Conservation (phyloP, 2,329 filamentous ascomycete species). For the Xylaria sp. region DNA sequence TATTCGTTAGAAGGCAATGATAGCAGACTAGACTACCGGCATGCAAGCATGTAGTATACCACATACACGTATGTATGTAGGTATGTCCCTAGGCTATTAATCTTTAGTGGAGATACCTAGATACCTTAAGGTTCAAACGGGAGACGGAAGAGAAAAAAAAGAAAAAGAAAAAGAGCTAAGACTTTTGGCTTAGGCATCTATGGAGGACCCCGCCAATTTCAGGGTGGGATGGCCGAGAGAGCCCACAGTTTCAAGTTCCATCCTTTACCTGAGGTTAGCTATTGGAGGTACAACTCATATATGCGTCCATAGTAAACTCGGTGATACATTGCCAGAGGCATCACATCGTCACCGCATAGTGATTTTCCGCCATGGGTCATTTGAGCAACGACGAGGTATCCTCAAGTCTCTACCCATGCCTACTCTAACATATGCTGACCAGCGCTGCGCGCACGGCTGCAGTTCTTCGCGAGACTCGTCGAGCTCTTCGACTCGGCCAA, state of each 20-base stretch:
- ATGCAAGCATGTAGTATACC: too few relatives aligned
- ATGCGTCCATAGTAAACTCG: too few relatives aligned
- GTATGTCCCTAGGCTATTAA: too few relatives aligned
- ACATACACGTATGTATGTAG: too few relatives aligned
- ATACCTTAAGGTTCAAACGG: neutral
- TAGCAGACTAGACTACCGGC: too few relatives aligned
- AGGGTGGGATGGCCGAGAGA: neutral
- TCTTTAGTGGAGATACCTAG: too few relatives aligned
- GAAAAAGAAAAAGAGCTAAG: neutral
- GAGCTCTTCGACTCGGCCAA: conserved; percentile 75
- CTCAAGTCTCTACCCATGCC: neutral
- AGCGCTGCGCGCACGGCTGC: conserved; percentile 19
- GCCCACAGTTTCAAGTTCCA: neutral
- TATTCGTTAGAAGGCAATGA: too few relatives aligned
- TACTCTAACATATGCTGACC: conserved; percentile 17
- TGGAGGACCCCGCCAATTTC: neutral
- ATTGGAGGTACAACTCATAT: too few relatives aligned
- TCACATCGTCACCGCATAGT: neutral
- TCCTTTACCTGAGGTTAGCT: neutral
- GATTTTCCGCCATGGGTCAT: conserved; percentile 56
- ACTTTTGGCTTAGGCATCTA: neutral
- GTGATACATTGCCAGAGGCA: neutral
- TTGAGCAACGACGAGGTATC: conserved; percentile 71
- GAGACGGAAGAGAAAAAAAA: neutral
- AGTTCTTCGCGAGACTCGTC: conserved; percentile 79